Evolutionary conservation across 2,329 filamentous ascomycete species (phyloP).

Genomic region (Aaosphaeria arxii): DNA sequence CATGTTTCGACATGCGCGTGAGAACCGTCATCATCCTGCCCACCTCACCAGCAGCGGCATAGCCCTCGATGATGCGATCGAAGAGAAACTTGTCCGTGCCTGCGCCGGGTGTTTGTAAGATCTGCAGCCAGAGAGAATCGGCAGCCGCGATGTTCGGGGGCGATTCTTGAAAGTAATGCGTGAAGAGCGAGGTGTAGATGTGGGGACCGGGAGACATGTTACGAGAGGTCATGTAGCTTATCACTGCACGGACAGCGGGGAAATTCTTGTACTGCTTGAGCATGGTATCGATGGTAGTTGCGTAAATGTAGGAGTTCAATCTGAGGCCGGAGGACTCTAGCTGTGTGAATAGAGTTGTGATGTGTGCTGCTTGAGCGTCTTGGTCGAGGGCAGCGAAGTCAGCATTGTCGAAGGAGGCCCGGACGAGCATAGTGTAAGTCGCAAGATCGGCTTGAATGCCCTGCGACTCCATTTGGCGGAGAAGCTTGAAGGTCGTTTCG

Average conservation of each 20-base stretch:
- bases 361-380: slow-evolving; percentile 50
- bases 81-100: slow-evolving; percentile 60
- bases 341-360: slow-evolving; percentile 53
- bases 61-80: slow-evolving; percentile 68
- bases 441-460: slow-evolving; percentile 60
- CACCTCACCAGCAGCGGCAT: slow-evolving; percentile 54
- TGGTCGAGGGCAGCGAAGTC: slow-evolving; percentile 41
- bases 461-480: slow-evolving; percentile 58
- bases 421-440: slow-evolving; percentile 72
- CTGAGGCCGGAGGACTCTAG: slow-evolving; percentile 58
- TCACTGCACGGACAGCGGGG: slow-evolving; percentile 56
- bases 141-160: slow-evolving; percentile 61
- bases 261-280: slow-evolving; percentile 49
- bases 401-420: slow-evolving; percentile 53
- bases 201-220: slow-evolving; percentile 57
- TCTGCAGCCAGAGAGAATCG: slow-evolving; percentile 54
- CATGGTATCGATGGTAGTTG: slow-evolving; percentile 66
- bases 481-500: slow-evolving; percentile 51
- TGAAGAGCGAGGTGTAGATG: slow-evolving; percentile 72
- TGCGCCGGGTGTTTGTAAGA: slow-evolving; percentile 29
- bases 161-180: slow-evolving; percentile 60
- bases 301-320: slow-evolving; percentile 63
- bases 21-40: slow-evolving; percentile 44
- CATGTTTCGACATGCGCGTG: slow-evolving; percentile 35
- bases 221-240: slow-evolving; percentile 58